These are phyloP conservation scores for Pleodorina starrii DNA, from an alignment of 139 green algal genomes.

Conservation along the genomic window DNA sequence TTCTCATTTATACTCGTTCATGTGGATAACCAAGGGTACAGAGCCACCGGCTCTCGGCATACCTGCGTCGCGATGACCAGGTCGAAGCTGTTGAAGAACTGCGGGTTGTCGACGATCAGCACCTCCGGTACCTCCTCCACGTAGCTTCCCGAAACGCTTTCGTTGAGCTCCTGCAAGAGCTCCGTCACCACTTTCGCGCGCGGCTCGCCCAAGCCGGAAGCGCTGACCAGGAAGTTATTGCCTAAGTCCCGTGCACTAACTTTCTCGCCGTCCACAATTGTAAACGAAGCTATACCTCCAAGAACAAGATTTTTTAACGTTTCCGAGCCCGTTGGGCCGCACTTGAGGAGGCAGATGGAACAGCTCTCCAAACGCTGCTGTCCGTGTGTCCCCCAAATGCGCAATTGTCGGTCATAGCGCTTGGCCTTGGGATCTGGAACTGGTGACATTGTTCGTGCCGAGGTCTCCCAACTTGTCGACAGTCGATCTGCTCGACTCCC, in stretches of 20 bases:
- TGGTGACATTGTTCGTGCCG: background rate
- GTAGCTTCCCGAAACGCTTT: conserved; percentile 85
- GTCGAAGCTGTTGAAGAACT: conserved; percentile 91
- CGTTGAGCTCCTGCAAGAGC: conserved; percentile 95
- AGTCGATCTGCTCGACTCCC: too few species aligned
- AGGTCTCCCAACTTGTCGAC: too few species aligned
- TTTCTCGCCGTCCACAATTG: conserved; percentile 88
- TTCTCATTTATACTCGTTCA: too few species aligned
- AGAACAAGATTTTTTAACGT: conserved; percentile 98
- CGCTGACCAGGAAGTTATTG: conserved; percentile 95
- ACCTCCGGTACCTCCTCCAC: conserved; percentile 84
- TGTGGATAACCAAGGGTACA: too few species aligned
- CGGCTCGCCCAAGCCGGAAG: conserved; percentile 70
- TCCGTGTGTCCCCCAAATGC: conserved; percentile 91
- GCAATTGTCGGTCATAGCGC: conserved; percentile 91
- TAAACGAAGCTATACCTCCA: conserved; percentile 95
- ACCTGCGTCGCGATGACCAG: conserved; percentile 95
- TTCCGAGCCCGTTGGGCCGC: conserved; percentile 86
- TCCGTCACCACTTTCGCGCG: conserved; percentile 81
- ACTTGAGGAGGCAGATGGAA: conserved; percentile 75
- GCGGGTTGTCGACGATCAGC: conserved; percentile 82
- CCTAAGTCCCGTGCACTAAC: conserved; percentile 88
- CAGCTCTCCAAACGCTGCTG: conserved; percentile 81
- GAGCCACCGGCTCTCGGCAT: too few species aligned
- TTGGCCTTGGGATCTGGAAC: conserved; percentile 56